Base-by-base conservation (phyloP, 2,329 filamentous ascomycete species). In the Ustulina deusta region DNA sequence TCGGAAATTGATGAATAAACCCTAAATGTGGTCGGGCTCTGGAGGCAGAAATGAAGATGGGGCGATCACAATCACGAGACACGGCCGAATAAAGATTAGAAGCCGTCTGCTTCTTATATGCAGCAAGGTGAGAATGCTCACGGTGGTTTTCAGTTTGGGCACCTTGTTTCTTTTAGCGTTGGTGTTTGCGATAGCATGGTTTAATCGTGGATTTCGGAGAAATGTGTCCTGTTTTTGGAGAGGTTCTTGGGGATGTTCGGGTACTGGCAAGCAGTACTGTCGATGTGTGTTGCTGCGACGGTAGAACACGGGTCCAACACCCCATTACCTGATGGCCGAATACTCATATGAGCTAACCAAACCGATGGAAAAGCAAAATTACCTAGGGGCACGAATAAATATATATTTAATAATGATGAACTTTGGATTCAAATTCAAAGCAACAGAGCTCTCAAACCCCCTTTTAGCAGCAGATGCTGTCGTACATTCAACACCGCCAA, bases 1-100 rank as follows among this genome's bases (percentile, higher is more conserved):
- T 38, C 63, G 73, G 13, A 75, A 74, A 63, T 72, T 74, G 69
- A 72, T 68, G n/a, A 69, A 61, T 36, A 72, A 75, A 63, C 67
- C 66, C 15, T 74, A 38, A 56, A 32, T 15, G 56, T 5, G 13
- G 7, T 29, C n/a, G 25, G 57, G 9, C n/a, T 17, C 36, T 27
- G 3, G 17, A 27, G 60, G 5, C 32, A 38, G 11, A 9, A 25
- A 15, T 13, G 22, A n/a, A 29, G 7, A 22, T 25, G 22, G 36
- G 27, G 22, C 27, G 36, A 42, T 27, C 7, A 63, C 22, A 27
- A 62, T 61, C 52, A 65, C 59, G 58, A 65, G 54, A 59, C 51
- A 49, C 17, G 51, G 25, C 15, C 44, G 5, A 56, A 15, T 52
- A 42, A 22, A 36, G 36, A 44, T 13, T 32, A 38, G 61, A 34